Base-by-base conservation (phyloP, 371 early-diverging fungal genomes). In the Batrachochytrium dendrobatidis region DNA sequence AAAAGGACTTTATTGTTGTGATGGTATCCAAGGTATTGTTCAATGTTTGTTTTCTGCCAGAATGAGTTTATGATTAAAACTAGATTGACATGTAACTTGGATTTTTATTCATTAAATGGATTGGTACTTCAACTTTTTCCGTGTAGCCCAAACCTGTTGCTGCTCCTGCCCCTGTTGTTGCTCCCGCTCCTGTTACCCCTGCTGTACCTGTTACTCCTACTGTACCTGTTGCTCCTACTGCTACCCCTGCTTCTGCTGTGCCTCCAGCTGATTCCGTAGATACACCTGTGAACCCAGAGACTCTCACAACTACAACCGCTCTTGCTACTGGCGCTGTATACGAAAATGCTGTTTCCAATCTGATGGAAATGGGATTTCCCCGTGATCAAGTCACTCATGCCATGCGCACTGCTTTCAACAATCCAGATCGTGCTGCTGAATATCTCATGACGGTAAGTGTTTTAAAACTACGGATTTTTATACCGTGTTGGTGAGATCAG, bases 391-490 rank as follows among this genome's bases (percentile, higher is more conserved):
- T 92, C 61, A 82, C 84, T 49, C 71, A 75, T 56, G 96, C 96
- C 29, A 90, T 97, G 87, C 84, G 94, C 34, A 95, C 96, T 18
- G 91, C 92, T 64, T 96, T 87, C 72, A 95, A 95, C 73, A 96
- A 97, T 69, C 94, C 98, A 3, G 94, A 94, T 66, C 81, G 98
- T 58, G 98, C 98, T 30, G 94, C 90, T 6, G 98, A 97, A 71
- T 97, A 95, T 69, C 75, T 97, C 58, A 84, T 94, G 70, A 93
- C 77, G 55, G 96, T 89, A 75, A 55, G 75, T 58, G 15, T 12
- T 8, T 31, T 48, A 34, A 24, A 34, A 18, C 50, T 26, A 31
- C 39, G 54, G 24, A 22, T n/a, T n/a, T n/a, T n/a, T n/a, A n/a
- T n/a, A n/a, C n/a, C n/a, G n/a, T n/a, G n/a, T n/a, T n/a, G n/a